Base-by-base conservation (phyloP, 257 asterid genomes). In the Fraxinus pennsylvanica region DNA sequence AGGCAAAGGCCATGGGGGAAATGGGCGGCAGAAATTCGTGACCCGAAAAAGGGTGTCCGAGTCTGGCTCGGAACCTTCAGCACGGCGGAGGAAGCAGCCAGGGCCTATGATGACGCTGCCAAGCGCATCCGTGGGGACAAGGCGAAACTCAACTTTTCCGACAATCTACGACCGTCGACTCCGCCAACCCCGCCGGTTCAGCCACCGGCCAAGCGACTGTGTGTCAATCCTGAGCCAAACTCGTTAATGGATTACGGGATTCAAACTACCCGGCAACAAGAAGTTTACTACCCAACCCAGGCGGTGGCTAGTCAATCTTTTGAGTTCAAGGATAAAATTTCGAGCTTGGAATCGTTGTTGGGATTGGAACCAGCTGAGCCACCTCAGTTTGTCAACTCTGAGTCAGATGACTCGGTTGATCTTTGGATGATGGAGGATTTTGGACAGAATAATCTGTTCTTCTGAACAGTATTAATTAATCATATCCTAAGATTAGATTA, bases 1-100 rank as follows among this genome's bases (percentile, higher is more conserved):
- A 82, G 98, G 78, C 95, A 84, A 79, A 84, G 97, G 88, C 96
- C 97, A 19, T 92, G 97, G 97, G 98, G 98, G 6, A 92, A 94
- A 83, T 94, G 97, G 97, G 98, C 98, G 0, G 98, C 97, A 1
- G 97, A 94, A 74, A 94, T 92, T 45, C 97, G 97, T 22, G 96
- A 94, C 81, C 98, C 98, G 0, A 78, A 72, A 1, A 89, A 89
- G 47, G 96, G 98, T 1, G 83, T 81, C 0, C 71, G 98, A 0
- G 94, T 89, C 10, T 92, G 97, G 96, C 96, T 94, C 9, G 97
- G 98, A 9, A 93, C 98, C 17, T 93, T 83, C 88, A 68, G 80
- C 80, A 80, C 96, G 1, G 85, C 95, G 7, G 94, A 90, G 80
- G 88, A 88, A 79, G 98, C 97, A 0, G 98, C 97, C 57, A 80